A percentile compares a stretch with the other conserved stretches of the same genome.
Evolutionary conservation across 192 early-diverging fungal genomes (phyloP).

Genomic region (Podila epicladia): DNA sequence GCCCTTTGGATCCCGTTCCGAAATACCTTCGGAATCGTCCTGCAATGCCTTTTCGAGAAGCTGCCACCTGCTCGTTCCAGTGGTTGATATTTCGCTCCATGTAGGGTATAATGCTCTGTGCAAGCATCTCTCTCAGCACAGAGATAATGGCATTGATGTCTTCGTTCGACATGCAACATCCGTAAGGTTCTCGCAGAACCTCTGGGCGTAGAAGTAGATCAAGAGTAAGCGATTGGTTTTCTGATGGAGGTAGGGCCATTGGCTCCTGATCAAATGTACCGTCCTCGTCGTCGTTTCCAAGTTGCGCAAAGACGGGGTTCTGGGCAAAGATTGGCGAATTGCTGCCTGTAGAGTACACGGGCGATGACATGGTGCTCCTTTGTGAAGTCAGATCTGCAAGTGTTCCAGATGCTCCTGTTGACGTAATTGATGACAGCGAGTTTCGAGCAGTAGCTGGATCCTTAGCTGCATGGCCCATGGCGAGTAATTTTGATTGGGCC

Average conservation of each 20-base stretch:
- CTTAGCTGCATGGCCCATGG: conserved; percentile 26
- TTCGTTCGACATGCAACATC: conserved; percentile 59
- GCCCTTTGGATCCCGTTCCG: conserved; percentile 62
- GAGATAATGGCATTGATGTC: conserved; percentile 63
- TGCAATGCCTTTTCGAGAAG: conserved; percentile 85
- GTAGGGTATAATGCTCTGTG: conserved; percentile 82
- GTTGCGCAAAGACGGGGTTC: conserved; percentile 37
- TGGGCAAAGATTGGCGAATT: conserved; percentile 45
- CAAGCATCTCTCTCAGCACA: conserved; percentile 68
- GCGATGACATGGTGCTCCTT: conserved; percentile 41
- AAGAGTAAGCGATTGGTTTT: conserved; percentile 17
- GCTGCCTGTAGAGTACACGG: conserved; percentile 49
- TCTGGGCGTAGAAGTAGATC: conserved; percentile 35
- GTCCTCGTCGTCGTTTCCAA: conserved; percentile 42
- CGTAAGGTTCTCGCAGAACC: conserved; percentile 52
- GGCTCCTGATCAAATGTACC: conserved; percentile 43
- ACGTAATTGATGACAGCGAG: conserved; percentile 29
- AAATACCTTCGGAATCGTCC: conserved; percentile 91
- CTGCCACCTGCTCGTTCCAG: conserved; percentile 94
- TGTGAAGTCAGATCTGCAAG: conserved; percentile 28
- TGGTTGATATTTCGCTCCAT: conserved; percentile 90
- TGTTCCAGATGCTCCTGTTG: conserved; percentile 19
- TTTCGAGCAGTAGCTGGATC: conserved; percentile 11
- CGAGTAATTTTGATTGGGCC: conserved; percentile 39
- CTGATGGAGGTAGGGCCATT: conserved; percentile 12